These are phyloP conservation scores for Serendipita sp. DNA, from an alignment of 768 basidiomycete species.

Conservation along the genomic window DNA sequence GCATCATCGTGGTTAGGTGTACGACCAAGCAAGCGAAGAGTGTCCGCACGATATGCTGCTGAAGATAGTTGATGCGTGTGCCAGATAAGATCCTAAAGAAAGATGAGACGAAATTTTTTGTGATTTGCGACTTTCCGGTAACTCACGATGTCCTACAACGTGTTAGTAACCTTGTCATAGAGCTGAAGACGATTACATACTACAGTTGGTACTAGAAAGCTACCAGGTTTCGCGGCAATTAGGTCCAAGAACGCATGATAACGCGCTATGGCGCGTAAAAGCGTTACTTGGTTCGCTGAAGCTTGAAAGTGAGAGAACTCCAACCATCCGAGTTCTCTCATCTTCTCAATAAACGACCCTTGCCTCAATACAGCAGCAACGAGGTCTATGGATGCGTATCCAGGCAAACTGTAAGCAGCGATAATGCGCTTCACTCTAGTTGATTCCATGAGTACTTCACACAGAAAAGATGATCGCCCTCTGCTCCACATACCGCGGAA, in stretches of 20 bases:
- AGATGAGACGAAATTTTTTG: neutral
- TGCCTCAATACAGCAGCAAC: constrained; percentile 31
- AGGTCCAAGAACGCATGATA: constrained; percentile 37
- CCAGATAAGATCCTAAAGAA: constrained; percentile 11
- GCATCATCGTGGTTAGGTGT: constrained; percentile 1
- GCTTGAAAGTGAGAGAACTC: constrained; percentile 25
- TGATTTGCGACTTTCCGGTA: neutral
- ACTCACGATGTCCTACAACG: neutral
- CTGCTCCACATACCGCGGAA: neutral
- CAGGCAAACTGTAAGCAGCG: neutral
- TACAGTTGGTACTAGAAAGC: constrained; percentile 4
- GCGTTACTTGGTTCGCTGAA: constrained; percentile 21
- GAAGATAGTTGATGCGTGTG: constrained; percentile 13
- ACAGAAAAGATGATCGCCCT: neutral
- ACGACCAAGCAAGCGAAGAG: neutral
- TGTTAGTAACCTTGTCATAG: neutral
- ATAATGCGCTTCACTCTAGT: constrained; percentile 1
- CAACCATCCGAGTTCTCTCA: constrained; percentile 38
- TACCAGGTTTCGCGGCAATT: neutral
- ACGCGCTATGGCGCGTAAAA: constrained; percentile 32
- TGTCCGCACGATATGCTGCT: constrained; percentile 6
- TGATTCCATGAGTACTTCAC: neutral
- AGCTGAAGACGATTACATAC: neutral
- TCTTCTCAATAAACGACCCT: constrained; percentile 36
- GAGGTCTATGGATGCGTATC: constrained; percentile 8